Evolutionary conservation across 306 rosid species (phyloP).

Genomic region (Albizia julibrissin): DNA sequence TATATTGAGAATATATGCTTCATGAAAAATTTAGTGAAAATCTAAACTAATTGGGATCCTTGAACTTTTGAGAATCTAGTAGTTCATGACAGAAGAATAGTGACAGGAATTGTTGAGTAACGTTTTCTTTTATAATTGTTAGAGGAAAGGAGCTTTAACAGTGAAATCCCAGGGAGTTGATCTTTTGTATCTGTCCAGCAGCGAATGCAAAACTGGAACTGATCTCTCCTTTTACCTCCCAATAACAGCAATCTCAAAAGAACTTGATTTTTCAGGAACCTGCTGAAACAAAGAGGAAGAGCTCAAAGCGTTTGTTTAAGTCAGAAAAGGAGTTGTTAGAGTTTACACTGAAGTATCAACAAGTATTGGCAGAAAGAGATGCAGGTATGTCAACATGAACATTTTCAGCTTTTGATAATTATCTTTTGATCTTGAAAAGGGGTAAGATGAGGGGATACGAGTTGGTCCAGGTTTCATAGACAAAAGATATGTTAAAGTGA

Average conservation of each 20-base stretch:
- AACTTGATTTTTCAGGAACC: constrained; percentile 58
- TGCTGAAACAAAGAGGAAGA: constrained; percentile 74
- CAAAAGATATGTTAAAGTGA: background rate
- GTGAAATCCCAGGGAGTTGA: background rate
- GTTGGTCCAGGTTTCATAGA: background rate
- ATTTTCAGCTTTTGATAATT: constrained; percentile 3
- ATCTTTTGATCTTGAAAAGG: background rate
- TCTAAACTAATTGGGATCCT: background rate
- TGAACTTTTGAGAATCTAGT: background rate
- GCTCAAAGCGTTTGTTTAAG: constrained; percentile 71
- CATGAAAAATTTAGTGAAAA: background rate
- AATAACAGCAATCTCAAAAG: background rate
- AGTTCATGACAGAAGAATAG: background rate
- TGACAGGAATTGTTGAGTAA: background rate
- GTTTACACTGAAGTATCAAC: constrained; percentile 87
- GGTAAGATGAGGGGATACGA: background rate
- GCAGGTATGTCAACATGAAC: constrained; percentile 57
- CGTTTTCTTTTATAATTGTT: background rate
- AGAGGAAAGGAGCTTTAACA: background rate
- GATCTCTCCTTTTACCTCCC: background rate
- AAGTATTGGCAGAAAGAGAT: constrained; percentile 90
- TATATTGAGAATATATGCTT: background rate
- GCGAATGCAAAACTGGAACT: background rate
- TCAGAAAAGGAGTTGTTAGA: constrained; percentile 91
- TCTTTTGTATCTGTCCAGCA: background rate